Base-by-base conservation (phyloP, 495 filamentous ascomycete genomes). In the Neurospora hispaniola region DNA sequence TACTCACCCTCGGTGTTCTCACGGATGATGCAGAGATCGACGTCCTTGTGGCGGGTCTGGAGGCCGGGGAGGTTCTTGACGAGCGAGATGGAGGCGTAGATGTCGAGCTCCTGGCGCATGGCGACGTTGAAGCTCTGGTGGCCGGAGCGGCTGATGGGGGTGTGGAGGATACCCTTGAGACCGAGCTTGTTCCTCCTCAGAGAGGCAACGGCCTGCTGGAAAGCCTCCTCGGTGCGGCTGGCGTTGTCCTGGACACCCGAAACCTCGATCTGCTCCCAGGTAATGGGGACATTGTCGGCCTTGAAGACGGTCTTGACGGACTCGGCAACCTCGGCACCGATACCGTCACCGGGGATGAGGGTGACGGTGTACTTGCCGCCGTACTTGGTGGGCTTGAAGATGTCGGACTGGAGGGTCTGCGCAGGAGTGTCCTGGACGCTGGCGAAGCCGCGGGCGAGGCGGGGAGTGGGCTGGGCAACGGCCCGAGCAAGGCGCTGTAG, bases 1-100 rank as follows among this genome's bases (percentile, higher is more conserved):
- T 99, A 99, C 88, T 99, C 96, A 79, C 96, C 96, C 86, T 99
- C 96, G 81, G 96, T 99, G 86, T 99, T 99, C 87, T 99, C 96
- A 84, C 96, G 96, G 83, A 99, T 97, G 82, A 99, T 97, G 89
- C 94, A 97, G 72, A 99, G 89, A 81, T 99, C 96, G 82, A 99
- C 92, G 81, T 94, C 89, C 78, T 97, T 90, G 87, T 99, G 96
- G 79, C 96, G 94, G 70, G 96, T 98, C 84, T 96, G 82, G 86
- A 98, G 98, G 73, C 96, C 96, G 73, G 96, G 96, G 80, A 99
- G 98, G 86, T 98, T 99, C 89, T 98, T 98, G 87, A 99, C 92
- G 71, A 98, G 88, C 74, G 94, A 93, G 80, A 99, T 94, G 66
- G 95, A 98, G 79, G 96, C 96, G 82, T 98, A 99, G 85, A 99